Conservation (phyloP, 73 alveolate species). For the Paramecium pentaurelia region DNA sequence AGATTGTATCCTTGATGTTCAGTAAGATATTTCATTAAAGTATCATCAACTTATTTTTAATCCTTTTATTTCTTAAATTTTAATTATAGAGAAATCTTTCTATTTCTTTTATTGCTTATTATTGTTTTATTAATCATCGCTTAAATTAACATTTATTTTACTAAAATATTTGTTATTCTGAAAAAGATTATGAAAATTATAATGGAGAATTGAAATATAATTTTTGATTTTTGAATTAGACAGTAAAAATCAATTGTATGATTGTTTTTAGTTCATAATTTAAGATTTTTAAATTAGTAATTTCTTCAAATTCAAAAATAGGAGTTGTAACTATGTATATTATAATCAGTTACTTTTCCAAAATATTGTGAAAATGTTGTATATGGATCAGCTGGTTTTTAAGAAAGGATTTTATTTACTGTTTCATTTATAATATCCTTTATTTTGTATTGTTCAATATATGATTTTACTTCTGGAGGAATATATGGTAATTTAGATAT, state of each 20-base stretch:
- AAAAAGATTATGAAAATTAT: background rate
- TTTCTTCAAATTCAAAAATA: background rate
- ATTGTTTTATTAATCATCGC: constrained; percentile 25
- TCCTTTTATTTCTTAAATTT: background rate
- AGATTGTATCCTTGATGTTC: background rate
- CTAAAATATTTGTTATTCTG: constrained; percentile 45
- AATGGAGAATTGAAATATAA: background rate
- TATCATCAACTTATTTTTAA: constrained; percentile 28
- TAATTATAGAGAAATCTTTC: background rate
- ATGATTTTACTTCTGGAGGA: background rate
- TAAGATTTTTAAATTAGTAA: background rate
- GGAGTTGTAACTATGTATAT: constrained; percentile 11
- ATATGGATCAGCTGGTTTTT: constrained; percentile 30
- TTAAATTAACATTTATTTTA: background rate
- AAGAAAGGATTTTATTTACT: background rate
- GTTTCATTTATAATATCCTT: constrained; percentile 9
- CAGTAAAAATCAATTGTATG: background rate
- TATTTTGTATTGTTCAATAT: background rate
- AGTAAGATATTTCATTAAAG: background rate
- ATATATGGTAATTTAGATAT: background rate
- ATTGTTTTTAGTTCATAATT: background rate
- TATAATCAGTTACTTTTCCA: constrained; percentile 24
- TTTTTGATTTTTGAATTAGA: background rate
- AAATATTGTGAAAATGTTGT: constrained; percentile 18
- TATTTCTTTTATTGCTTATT: constrained; percentile 11